Percentiles rank a stretch among this genome's conserved stretches.
These are phyloP conservation scores for Lentinula guzmanii DNA, from an alignment of 768 basidiomycete genomes.

Conservation along the genomic window DNA sequence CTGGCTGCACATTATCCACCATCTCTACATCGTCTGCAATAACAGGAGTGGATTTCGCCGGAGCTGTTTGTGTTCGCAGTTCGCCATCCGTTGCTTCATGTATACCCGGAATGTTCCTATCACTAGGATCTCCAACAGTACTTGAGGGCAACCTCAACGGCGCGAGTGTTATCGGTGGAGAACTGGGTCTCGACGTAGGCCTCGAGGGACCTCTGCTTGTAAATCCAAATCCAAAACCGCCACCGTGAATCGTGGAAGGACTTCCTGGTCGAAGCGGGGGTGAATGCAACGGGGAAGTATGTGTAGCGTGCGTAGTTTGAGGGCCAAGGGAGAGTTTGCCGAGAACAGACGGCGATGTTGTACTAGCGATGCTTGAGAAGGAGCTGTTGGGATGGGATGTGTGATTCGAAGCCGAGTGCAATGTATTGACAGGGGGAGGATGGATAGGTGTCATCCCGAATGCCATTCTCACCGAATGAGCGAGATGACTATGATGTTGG, in stretches of 20 bases:
- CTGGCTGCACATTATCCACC: not conserved
- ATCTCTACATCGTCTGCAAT: not conserved
- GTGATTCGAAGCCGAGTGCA: conserved; percentile 13
- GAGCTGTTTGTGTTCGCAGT: not conserved
- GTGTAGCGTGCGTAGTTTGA: conserved; percentile 5
- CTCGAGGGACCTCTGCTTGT: conserved; percentile 8
- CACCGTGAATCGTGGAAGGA: not conserved
- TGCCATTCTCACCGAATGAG: conserved; percentile 78
- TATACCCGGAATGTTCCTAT: conserved; percentile 3
- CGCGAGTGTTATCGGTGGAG: conserved; percentile 68
- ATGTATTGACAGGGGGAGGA: conserved; percentile 13
- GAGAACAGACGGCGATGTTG: not conserved
- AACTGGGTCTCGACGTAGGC: conserved; percentile 57
- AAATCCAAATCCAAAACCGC: conserved; percentile 4
- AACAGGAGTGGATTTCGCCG: not conserved
- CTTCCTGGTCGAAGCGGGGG: not conserved
- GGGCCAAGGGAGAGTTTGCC: not conserved
- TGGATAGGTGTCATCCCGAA: conserved; percentile 91
- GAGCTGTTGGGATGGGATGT: not conserved
- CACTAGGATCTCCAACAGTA: not conserved
- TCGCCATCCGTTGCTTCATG: not conserved
- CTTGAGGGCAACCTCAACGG: conserved; percentile 46
- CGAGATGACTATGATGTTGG: conserved; percentile 54
- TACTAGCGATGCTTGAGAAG: conserved; percentile 11
- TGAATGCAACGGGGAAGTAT: conserved; percentile 13